phyloP scores from a whole-genome alignment of 306 rosid genomes.

The Neltuma alba region DNA sequence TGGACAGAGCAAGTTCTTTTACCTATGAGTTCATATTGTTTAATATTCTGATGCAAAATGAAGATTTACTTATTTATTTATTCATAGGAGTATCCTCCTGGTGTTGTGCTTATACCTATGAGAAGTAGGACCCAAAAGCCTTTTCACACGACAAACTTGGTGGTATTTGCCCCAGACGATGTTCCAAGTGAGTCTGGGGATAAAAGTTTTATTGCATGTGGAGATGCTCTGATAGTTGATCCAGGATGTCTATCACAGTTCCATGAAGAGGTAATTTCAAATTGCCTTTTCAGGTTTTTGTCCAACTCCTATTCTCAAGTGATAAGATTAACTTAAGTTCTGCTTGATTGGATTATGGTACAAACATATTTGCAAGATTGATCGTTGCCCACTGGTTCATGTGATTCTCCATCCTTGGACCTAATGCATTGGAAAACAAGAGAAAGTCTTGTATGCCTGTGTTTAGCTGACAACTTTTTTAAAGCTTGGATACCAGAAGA shows the following conservation, averaged over 20 bases:
- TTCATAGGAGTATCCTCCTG: slow-evolving; percentile 85
- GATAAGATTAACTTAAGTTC: not conserved
- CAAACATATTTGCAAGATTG: not conserved
- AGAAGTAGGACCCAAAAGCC: slow-evolving; percentile 77
- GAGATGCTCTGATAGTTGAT: slow-evolving; percentile 91
- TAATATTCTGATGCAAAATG: slow-evolving; percentile 27
- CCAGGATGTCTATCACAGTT: slow-evolving; percentile 78
- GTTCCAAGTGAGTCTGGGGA: slow-evolving; percentile 40
- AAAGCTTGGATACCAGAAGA: slow-evolving; percentile 1
- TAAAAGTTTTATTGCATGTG: slow-evolving; percentile 54
- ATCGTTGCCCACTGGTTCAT: not conserved
- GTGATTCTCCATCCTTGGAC: not conserved
- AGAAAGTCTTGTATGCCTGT: slow-evolving; percentile 19
- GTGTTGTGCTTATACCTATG: slow-evolving; percentile 72
- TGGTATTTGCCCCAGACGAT: slow-evolving; percentile 69
- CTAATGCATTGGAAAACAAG: not conserved
- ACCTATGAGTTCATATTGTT: slow-evolving; percentile 23
- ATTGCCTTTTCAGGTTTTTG: not conserved
- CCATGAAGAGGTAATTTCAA: slow-evolving; percentile 67
- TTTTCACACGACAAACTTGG: slow-evolving; percentile 76
- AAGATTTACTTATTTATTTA: slow-evolving; percentile 1
- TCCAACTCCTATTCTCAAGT: not conserved
- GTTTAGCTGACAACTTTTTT: slow-evolving; percentile 1
- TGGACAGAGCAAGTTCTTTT: slow-evolving; percentile 3
- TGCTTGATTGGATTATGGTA: not conserved